A percentile compares a stretch with the other conserved stretches of the same genome.
Evolutionary conservation across 2,329 filamentous ascomycete genomes (phyloP).

Genomic region (Cercospora beticola): DNA sequence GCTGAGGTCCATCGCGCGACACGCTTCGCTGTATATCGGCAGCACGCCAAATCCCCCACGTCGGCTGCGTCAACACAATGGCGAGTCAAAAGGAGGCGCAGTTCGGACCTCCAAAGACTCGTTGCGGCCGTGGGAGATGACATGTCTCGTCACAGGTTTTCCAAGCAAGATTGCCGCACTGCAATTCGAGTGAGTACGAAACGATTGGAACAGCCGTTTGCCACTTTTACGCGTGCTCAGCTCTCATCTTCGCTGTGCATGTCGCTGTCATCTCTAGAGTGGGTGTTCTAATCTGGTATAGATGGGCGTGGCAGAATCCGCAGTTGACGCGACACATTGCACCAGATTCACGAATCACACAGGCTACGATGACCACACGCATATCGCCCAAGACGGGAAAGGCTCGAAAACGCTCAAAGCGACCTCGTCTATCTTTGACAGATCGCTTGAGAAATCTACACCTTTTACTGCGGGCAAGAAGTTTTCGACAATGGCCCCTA

Average conservation of each 20-base stretch:
- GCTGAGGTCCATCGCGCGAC: conserved; percentile 75
- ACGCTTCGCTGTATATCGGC: conserved; percentile 77
- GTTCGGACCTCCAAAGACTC: conserved; percentile 66
- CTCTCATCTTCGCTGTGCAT: neutral
- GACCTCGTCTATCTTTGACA: conserved; percentile 60
- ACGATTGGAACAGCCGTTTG: neutral
- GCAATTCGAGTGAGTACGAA: conserved; percentile 77
- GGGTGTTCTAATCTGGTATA: conserved; percentile 38
- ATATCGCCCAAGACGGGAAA: conserved; percentile 43
- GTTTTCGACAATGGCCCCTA: conserved; percentile 82
- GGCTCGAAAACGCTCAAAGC: conserved; percentile 51
- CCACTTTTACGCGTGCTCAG: neutral
- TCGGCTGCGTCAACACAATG: conserved; percentile 90
- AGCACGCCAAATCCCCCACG: conserved; percentile 86
- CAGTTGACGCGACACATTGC: conserved; percentile 78
- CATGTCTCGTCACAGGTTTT: conserved; percentile 82
- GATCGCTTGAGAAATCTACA: conserved; percentile 79
- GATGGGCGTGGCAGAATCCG: conserved; percentile 90
- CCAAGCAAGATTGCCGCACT: conserved; percentile 82
- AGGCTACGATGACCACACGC: conserved; percentile 41
- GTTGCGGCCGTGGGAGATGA: conserved; percentile 88
- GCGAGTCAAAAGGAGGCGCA: conserved; percentile 76
- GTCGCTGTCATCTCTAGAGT: neutral
- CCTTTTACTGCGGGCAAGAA: conserved; percentile 72
- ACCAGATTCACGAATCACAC: conserved; percentile 58